Conservation (phyloP, 2,329 filamentous ascomycete genomes). For the Kalmusia sp. region DNA sequence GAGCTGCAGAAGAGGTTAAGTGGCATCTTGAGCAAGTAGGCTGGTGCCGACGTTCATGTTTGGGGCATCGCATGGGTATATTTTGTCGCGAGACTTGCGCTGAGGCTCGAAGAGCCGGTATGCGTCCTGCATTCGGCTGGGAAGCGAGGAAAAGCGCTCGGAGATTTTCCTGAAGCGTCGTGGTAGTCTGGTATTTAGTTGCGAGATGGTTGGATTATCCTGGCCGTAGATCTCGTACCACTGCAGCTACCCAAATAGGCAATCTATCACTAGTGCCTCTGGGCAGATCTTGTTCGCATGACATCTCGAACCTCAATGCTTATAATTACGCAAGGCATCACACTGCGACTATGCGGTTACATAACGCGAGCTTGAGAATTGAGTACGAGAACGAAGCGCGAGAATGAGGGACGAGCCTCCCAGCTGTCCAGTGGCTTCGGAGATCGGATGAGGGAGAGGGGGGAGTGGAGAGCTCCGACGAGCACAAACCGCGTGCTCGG, state of each 20-base stretch:
- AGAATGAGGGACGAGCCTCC: too few relatives aligned
- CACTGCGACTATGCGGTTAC: background rate
- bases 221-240: constrained; percentile 1
- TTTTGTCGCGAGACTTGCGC: background rate
- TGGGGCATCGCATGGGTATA: too few relatives aligned
- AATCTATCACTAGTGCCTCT: constrained; percentile 14
- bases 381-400: too few relatives aligned
- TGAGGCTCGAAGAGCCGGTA: background rate
- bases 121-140: background rate
- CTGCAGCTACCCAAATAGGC: constrained; percentile 6
- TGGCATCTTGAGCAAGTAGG: constrained; percentile 38
- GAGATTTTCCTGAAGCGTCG: background rate
- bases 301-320: background rate
- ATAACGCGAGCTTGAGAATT: background rate
- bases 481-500: background rate
- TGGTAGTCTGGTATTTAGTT: background rate
- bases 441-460: constrained; percentile 1
- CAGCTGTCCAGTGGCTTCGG: background rate
- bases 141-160: background rate
- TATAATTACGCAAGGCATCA: background rate
- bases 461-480: constrained; percentile 7
- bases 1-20: constrained; percentile 47
- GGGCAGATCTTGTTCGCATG: background rate
- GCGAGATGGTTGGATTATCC: background rate
- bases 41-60: background rate